These are phyloP conservation scores for Babesia bigemina DNA, from an alignment of 169 alveolate species.

Conservation along the genomic window DNA sequence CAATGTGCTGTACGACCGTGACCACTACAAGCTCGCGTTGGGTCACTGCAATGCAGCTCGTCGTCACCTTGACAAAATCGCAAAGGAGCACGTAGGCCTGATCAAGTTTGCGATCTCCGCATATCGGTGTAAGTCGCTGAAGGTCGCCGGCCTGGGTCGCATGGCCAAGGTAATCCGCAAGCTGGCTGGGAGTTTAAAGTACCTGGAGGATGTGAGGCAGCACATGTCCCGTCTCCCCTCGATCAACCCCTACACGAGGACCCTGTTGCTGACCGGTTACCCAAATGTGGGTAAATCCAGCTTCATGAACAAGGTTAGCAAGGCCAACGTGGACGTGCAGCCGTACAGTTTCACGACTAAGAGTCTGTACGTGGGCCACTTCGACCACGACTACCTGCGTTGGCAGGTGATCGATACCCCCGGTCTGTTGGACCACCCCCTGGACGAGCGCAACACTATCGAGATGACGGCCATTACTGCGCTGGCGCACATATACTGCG, in stretches of 20 bases:
- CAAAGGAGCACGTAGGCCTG: constrained; percentile 96
- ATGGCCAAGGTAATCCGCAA: constrained; percentile 96
- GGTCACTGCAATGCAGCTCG: constrained; percentile 95
- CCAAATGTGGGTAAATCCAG: constrained; percentile 99
- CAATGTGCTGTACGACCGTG: constrained; percentile 97
- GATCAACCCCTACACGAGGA: constrained; percentile 92
- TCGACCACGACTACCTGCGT: constrained; percentile 94
- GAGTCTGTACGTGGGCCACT: constrained; percentile 98
- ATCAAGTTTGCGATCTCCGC: constrained; percentile 96
- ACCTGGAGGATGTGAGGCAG: constrained; percentile 98
- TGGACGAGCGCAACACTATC: constrained; percentile 97
- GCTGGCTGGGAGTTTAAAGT: constrained; percentile 91
- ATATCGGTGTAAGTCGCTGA: constrained; percentile 96
- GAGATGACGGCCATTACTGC: constrained; percentile 99
- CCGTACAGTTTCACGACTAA: constrained; percentile 99
- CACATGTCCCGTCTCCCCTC: constrained; percentile 96
- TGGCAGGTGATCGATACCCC: constrained; percentile 99
- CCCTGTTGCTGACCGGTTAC: constrained; percentile 94
- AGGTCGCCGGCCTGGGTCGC: constrained; percentile 98
- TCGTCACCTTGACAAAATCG: constrained; percentile 90
- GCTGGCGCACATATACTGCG: constrained; percentile 94
- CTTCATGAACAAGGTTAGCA: constrained; percentile 94
- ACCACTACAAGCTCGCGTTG: constrained; percentile 98
- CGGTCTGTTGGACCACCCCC: constrained; percentile 97
- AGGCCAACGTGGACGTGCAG: constrained; percentile 98